Base-by-base conservation (phyloP, 2,329 filamentous ascomycete genomes). In the Apiospora marii region DNA sequence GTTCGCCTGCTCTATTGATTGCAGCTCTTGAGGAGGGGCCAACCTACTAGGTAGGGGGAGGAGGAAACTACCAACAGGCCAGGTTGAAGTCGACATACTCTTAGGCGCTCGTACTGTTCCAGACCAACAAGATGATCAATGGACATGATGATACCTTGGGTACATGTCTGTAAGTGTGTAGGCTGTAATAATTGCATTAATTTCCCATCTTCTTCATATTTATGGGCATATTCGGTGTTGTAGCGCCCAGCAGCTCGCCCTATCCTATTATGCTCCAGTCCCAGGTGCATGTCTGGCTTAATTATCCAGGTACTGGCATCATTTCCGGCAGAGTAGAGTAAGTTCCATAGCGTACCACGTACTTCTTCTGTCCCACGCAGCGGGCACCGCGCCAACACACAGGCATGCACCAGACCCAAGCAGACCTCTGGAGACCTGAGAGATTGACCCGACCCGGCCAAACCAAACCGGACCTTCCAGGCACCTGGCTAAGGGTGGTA, bases 321-420 rank as follows among this genome's bases (percentile, higher is more conserved):
- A 68, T 61, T 61, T 61, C 53, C 53, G 27, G 53, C 34, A 37
- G 30, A 61, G 34, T 41, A 4, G 22, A n/a, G 34, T 22, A 37
- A 61, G 44, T 69, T 49, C 67, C 44, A 49, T 37, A 49, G 67
- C 44, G 67, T 37, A 41, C 67, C 37, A 69, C 44, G 67, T 69
- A 69, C 44, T 69, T 69, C 67, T 64, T 27, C 67, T 48, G 67
- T 69, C 67, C 67, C 67, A 69, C 67, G 67, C 71, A 67, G 58
- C 58, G 58, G 58, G 14, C 58, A 64, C 58, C 58, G 41, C 58
- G 58, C 58, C 58, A 64, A 41, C 58, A 64, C 58, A 64, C 58
- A 61, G 53, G 53, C 53, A 61, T 37, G 53, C 53, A 22, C 53
- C 53, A 61, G 51, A 27, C 24, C 24, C 51, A 53, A 37, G 27